These are phyloP conservation scores for Calocera cornea DNA, from an alignment of 768 basidiomycete species.

Conservation along the genomic window DNA sequence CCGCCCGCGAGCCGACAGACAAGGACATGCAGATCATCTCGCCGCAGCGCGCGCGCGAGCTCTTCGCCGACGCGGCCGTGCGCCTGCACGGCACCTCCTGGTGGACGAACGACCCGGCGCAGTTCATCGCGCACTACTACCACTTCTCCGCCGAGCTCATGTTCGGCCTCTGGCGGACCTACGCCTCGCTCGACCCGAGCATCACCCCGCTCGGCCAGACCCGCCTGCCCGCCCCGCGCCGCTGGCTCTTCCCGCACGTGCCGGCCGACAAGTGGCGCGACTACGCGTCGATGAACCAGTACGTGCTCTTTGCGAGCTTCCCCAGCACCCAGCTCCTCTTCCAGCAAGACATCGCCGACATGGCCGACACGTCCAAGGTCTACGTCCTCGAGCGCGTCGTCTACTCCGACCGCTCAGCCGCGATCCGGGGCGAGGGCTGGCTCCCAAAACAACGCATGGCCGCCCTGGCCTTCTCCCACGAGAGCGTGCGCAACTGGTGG, in stretches of 20 bases:
- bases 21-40: slow-evolving; percentile 67
- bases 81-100: slow-evolving; percentile 42
- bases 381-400: slow-evolving; percentile 81
- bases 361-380: slow-evolving; percentile 49
- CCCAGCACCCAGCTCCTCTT: slow-evolving; percentile 73
- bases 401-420: slow-evolving; percentile 72
- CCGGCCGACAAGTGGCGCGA: slow-evolving; percentile 77
- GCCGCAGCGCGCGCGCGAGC: slow-evolving; percentile 43
- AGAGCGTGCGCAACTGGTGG: slow-evolving; percentile 77
- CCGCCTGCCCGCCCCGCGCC: slow-evolving; percentile 55
- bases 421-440: slow-evolving; percentile 58
- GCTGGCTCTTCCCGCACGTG: slow-evolving; percentile 61
- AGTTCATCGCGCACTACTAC: slow-evolving; percentile 80
- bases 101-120: background rate
- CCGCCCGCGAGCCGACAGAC: slow-evolving; percentile 55
- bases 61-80: slow-evolving; percentile 64
- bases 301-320: slow-evolving; percentile 64
- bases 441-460: slow-evolving; percentile 62
- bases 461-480: slow-evolving; percentile 56
- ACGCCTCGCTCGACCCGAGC: slow-evolving; percentile 60
- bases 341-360: slow-evolving; percentile 69
- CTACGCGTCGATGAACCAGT: slow-evolving; percentile 84
- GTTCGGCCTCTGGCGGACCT: slow-evolving; percentile 86
- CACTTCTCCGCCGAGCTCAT: slow-evolving; percentile 88
- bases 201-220: slow-evolving; percentile 57